Percentiles rank a stretch among this genome's conserved stretches.
These are phyloP conservation scores for Silybum marianum DNA, from an alignment of 129 eudicot genomes.

Conservation along the genomic window DNA sequence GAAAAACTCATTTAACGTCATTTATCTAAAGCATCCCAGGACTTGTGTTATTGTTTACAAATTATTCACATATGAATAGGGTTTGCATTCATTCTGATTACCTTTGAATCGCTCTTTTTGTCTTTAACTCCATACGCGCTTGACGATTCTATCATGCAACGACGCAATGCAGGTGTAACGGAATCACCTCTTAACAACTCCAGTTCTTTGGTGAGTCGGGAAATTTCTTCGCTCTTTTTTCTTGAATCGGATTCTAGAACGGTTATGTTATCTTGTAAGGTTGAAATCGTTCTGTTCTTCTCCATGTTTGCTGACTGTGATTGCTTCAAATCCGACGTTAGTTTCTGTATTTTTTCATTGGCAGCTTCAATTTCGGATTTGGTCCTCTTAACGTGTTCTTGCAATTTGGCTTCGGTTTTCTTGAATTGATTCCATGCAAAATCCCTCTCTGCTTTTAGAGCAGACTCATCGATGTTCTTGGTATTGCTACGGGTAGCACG, in stretches of 20 bases:
- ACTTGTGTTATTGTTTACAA: not conserved
- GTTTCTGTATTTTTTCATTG: constrained; percentile 44
- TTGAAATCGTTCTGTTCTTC: constrained; percentile 45
- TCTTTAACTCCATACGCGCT: not conserved
- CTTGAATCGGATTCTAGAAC: constrained; percentile 45
- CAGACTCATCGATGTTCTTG: constrained; percentile 42
- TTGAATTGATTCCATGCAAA: constrained; percentile 71
- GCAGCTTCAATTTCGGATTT: constrained; percentile 47
- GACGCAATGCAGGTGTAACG: constrained; percentile 46
- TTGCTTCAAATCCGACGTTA: constrained; percentile 45
- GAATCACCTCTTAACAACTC: constrained; percentile 39
- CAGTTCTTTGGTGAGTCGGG: constrained; percentile 47
- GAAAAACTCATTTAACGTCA: not conserved
- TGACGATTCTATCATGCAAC: constrained; percentile 27
- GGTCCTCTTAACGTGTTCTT: constrained; percentile 40
- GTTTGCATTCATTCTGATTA: constrained; percentile 23
- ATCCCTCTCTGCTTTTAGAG: constrained; percentile 60
- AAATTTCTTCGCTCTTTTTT: constrained; percentile 56
- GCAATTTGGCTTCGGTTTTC: constrained; percentile 44
- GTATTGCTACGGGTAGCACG: constrained; percentile 23
- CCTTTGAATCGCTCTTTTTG: constrained; percentile 42
- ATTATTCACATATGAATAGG: not conserved
- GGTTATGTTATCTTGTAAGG: constrained; percentile 39
- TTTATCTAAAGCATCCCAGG: not conserved
- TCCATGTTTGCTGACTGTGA: constrained; percentile 42